These are phyloP conservation scores for Parasitella parasitica DNA, from an alignment of 371 early-diverging fungal genomes.

Conservation along the genomic window DNA sequence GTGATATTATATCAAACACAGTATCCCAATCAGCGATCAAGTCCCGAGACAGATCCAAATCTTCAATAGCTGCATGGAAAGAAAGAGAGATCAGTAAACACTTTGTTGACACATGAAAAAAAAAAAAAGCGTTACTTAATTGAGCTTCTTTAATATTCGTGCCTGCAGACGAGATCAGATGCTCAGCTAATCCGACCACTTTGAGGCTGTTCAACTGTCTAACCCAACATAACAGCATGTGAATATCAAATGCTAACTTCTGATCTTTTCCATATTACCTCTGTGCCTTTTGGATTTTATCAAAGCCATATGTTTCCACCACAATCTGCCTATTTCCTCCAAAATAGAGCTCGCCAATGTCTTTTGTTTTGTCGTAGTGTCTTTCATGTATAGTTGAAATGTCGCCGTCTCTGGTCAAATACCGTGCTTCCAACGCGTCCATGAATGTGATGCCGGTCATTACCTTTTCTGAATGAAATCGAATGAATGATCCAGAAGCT, in stretches of 20 bases:
- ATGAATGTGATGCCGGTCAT: conserved; percentile 52
- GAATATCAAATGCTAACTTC: not conserved
- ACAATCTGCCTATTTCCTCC: conserved; percentile 55
- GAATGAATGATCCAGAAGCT: conserved; percentile 78
- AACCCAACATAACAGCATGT: not conserved
- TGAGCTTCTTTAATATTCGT: conserved; percentile 2
- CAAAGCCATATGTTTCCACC: conserved; percentile 82
- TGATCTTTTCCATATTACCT: conserved; percentile 23
- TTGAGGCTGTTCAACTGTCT: conserved; percentile 46
- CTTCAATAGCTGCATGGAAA: conserved; percentile 48
- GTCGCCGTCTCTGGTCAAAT: conserved; percentile 30
- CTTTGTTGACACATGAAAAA: too few species aligned
- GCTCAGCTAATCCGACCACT: conserved; percentile 57
- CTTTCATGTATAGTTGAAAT: conserved; percentile 7
- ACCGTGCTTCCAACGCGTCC: conserved; percentile 55
- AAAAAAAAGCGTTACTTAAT: too few species aligned
- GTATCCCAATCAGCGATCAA: conserved; percentile 62
- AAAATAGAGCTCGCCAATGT: conserved; percentile 38
- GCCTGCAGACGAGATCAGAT: conserved; percentile 38
- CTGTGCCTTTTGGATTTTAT: conserved; percentile 63
- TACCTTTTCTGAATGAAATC: conserved; percentile 56
- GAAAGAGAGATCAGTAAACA: not conserved
- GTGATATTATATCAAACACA: conserved; percentile 57
- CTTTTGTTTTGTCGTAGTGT: conserved; percentile 26
- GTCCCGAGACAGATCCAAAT: conserved; percentile 75